Percentiles rank a stretch among this genome's conserved stretches.
phyloP scores from a whole-genome alignment of 176 grass and related monocot genomes.

The Carex cristatella region DNA sequence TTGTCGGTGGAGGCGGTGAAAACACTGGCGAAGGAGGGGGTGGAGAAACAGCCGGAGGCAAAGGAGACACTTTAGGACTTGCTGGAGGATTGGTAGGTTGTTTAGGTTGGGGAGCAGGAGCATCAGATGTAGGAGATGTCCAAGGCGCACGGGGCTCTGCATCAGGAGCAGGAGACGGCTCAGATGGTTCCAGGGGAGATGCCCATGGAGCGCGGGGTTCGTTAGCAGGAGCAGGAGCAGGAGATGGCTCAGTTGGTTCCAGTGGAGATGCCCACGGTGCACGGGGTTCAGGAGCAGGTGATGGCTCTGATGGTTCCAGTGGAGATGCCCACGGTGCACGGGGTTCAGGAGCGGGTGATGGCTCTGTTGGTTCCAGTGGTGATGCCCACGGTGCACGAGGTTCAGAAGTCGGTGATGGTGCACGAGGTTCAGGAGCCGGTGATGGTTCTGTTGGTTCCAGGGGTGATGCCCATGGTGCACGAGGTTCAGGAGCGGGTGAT shows the following conservation, averaged over 20 bases:
- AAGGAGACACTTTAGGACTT: slow-evolving; percentile 8
- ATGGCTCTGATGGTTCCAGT: not conserved
- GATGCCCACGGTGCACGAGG: slow-evolving; percentile 1
- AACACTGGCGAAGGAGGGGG: not conserved
- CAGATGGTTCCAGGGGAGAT: not conserved
- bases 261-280: not conserved
- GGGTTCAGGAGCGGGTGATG: not conserved
- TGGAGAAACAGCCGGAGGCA: not conserved
- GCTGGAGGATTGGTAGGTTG: not conserved
- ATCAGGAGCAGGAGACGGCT: not conserved
- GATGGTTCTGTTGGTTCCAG: not conserved
- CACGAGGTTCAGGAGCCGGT: not conserved
- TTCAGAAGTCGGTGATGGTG: not conserved
- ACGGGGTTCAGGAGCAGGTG: not conserved
- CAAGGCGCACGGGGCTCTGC: not conserved
- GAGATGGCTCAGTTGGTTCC: not conserved
- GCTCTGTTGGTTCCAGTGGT: not conserved
- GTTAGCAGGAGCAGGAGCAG: not conserved
- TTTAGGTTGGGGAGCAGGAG: slow-evolving; percentile 7
- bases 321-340: slow-evolving; percentile 11
- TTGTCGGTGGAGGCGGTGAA: not conserved
- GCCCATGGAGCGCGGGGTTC: not conserved
- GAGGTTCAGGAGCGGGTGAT: not conserved
- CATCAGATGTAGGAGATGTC: not conserved
- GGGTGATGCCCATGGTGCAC: not conserved